Base-by-base conservation (phyloP, 495 filamentous ascomycete genomes). In the Lindgomyces ingoldianus region DNA sequence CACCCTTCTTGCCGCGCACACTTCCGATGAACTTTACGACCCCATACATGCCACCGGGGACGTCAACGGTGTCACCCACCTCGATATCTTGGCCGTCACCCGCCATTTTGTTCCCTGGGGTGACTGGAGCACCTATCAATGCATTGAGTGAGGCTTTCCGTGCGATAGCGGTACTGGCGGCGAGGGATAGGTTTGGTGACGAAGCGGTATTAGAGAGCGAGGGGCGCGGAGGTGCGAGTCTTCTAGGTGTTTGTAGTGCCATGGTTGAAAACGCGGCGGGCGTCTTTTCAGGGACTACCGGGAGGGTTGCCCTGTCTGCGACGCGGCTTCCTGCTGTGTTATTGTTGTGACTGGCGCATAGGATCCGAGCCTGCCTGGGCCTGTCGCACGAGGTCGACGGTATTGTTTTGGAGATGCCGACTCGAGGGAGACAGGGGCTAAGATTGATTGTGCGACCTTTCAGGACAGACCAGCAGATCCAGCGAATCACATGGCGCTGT, bases 31-130 rank as follows among this genome's bases (percentile, higher is more conserved):
- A 99, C 74, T 89, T 91, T 57, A 99, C 84, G 24, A 85, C 89
- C 24, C 94, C 94, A 67, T 88, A 79, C 93, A 99, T 97, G 69
- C 87, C 91, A 10, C 94, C 95, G 4, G 94, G 94, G 53, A 97
- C 93, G 62, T 98, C 93, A 54, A 99, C 94, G 56, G 83, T 77
- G 73, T 98, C 95, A 46, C 95, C 95, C 39, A 97, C 83, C 69
- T 88, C 82, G 64, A 95, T 78, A 42, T 87, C 87, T 69, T 69
- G 62, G 73, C 69, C 72, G 67, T 77, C 78, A 77, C 78, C 58
- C 21, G 33, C 64, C 53, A 69, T 60, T 64, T 74, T 76, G 64
- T 71, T 78, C 57, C 50, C 60, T n/a, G 70, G 61, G 1, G 78
- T 74, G 22, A 76, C 76, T 21, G 61, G 84, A 70, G 78, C 79